Evolutionary conservation across 2,329 filamentous ascomycete genomes (phyloP), one percentile per base, ranked within the genome.

Genomic region (Pyrenochaeta sp.): DNA sequence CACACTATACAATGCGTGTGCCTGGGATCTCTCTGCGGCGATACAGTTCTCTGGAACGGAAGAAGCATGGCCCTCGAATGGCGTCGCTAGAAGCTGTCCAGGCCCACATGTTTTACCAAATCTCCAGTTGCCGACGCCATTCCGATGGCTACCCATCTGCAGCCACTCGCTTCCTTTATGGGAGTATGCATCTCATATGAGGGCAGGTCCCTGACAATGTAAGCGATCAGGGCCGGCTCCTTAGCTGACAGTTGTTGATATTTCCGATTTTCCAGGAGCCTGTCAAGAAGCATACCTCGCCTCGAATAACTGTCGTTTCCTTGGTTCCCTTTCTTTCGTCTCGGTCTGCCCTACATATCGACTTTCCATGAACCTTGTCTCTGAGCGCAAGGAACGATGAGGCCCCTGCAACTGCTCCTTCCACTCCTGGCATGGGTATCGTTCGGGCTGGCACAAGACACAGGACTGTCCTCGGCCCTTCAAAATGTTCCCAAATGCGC

Each of bases 401-500:
- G 54, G 56, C 46, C 37, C 9, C n/a, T 63, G 36, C 64, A 64
- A 34, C 52, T 61, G 32, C 40, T 68, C 15, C 59, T 68, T 39
- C 52, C 62, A 12, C 54, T 64, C 47, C 51, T 68, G 52, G 54
- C 52, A 25, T 68, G 54, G 54, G 47, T 56, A 24, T 59, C 66
- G 19, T 30, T 64, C 27, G 64, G 44, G 47, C 37, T 66, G 24
- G 65, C 65, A 34, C 63, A 67, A 52, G 52, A 57, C 12, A 47
- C 57, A 24, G 54, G 50, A 54, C 27, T 67, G 13, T 30, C 52
- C n/a, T 54, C 56, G 7, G 58, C 52, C 19, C 50, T 64, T 50
- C 53, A 46, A 25, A 51, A 59, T 19, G 59, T 69, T 44, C 66
- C 66, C 27, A 39, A 52, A 48, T 69, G 66, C 44, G 65, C 66